Base-by-base conservation (phyloP, 2,329 filamentous ascomycete species). In the Cladosporium halotolerans region DNA sequence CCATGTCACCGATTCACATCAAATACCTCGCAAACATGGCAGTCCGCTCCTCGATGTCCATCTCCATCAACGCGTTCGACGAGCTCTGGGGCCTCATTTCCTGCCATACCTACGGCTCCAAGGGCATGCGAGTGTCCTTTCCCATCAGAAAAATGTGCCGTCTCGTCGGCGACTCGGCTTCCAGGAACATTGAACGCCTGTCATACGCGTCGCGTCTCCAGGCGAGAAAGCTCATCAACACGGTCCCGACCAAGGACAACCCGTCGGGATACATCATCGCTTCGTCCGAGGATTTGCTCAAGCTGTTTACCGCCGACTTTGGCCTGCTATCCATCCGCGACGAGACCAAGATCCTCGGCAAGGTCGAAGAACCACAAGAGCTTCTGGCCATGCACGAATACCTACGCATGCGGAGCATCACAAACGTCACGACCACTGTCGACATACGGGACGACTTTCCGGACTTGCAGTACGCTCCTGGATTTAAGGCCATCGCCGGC, bases 61-160 rank as follows among this genome's bases (percentile, higher is more conserved):
- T 96, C 56, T 95, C 89, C 1, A 88, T 96, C 64, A 93, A 89
- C 58, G 88, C 88, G 0, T 93, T 95, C 62, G 78, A 81, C 60
- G 86, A 95, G 61, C 72, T 96, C 0, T 96, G 90, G 91, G 91
- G 90, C 0, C 73, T 96, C 28, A 89, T 96, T 39, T 84, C 89
- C 1, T 95, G 89, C 56, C 90, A 96, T 65, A 82, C 85, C 0
- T 95, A 95, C 62, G 89, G 87, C 0, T 58, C 70, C 2, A 79
- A 79, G 42, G 89, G 89, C 3, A 95, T 93, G 88, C 80, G 90
- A n/a, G 89, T 96, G 0, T 88, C 88, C 0, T 96, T 96, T 63
- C 89, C 90, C 0, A 90, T 95, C 45, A 80, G 90, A 10, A 95
- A 95, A 68, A 92, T 96, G 85, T 96, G 90, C 67, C 84, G 89